Base-by-base conservation (phyloP, 2,329 filamentous ascomycete genomes). In the Alternaria dauci region DNA sequence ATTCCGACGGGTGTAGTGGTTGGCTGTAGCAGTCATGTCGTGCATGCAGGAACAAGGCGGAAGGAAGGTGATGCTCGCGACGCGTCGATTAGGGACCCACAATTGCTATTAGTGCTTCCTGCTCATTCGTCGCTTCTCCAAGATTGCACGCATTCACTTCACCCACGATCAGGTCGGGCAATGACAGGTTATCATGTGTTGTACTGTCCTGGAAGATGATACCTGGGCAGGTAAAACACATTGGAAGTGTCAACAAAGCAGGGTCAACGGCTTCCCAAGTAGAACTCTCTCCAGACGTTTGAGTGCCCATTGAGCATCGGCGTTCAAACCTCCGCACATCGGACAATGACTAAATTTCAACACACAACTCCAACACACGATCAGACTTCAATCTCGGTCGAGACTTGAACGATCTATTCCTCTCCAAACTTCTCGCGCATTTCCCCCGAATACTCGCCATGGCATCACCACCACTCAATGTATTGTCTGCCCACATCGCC, bases 401-500 rank as follows among this genome's bases (percentile, higher is more conserved):
- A 7, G 2, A 25, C 18, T 26, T 8, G 23, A 20, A 25, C 26
- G 14, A 26, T 25, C 46, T 36, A 18, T 32, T 50, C 46, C 7
- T 38, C 32, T 38, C 30, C 11, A n/a, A 16, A 11, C 16, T 20
- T n/a, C 8, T 8, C 46, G 23, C 20, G 11, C 14, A 36, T 9
- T 1, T 36, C 2, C n/a, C 6, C 20, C 0, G 4, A 8, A 38
- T 18, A 43, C 23, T 12, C 39, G 34, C 2, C 8, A 60, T 60
- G 58, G 38, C 47, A 26, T 32, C 39, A 32, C 8, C 46, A 44
- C 30, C 41, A 44, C 51, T 54, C 46, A 48, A n/a, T 16, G 43
- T 26, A 39, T 46, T 41, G 25, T 50, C 28, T 32, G 30, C 59
- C 18, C 58, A 69, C 30, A 71, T 77, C 50, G 16, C 39, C 14